Percentiles rank a stretch among this genome's conserved stretches.
These are phyloP conservation scores for Astragalus glycyphyllos DNA, from an alignment of 306 rosid species.

Conservation along the genomic window DNA sequence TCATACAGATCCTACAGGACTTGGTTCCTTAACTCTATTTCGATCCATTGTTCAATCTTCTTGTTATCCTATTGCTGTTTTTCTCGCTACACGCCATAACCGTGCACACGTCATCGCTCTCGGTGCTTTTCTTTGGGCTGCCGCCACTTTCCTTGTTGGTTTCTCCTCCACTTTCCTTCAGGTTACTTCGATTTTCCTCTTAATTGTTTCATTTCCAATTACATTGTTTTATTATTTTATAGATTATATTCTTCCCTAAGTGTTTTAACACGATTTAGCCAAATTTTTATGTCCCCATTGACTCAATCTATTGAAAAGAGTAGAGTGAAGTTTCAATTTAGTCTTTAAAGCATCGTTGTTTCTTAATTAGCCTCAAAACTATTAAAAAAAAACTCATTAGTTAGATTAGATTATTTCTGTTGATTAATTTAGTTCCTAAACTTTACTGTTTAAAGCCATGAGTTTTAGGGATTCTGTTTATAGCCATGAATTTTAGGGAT, in stretches of 20 bases:
- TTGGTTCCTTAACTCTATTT: constrained; percentile 80
- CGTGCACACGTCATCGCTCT: constrained; percentile 87
- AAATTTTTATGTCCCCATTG: no score
- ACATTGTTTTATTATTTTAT: constrained; percentile 9
- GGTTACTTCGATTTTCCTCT: constrained; percentile 45
- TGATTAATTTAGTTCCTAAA: no score
- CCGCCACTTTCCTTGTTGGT: constrained; percentile 91
- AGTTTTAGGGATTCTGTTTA: no score
- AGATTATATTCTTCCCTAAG: neutral
- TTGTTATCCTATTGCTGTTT: constrained; percentile 87
- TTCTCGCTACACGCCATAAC: constrained; percentile 74
- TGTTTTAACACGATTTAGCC: neutral
- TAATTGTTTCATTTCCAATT: constrained; percentile 4
- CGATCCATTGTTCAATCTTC: constrained; percentile 78
- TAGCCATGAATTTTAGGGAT: no score
- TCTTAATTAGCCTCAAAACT: no score
- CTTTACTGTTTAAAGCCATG: no score
- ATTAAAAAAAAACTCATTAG: no score
- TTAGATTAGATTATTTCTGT: no score
- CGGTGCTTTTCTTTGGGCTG: constrained; percentile 92
- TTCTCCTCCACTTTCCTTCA: constrained; percentile 83
- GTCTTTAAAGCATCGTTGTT: no score
- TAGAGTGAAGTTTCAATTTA: no score
- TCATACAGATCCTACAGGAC: constrained; percentile 89
- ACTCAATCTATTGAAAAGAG: no score